Base-by-base conservation (phyloP, 257 asterid species). In the Coffea canephora region DNA sequence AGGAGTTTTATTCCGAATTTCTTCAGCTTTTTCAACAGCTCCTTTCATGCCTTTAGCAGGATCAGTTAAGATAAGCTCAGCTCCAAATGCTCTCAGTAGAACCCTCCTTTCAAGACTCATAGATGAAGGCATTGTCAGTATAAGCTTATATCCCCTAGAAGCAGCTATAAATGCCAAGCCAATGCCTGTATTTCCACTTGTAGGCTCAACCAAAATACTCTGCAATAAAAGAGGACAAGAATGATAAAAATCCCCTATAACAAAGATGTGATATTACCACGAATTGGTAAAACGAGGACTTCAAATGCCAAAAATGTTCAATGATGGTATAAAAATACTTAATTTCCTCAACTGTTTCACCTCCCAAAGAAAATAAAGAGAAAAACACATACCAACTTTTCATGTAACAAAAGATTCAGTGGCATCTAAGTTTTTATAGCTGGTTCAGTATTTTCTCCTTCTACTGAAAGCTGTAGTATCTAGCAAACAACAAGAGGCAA, bases 31-130 rank as follows among this genome's bases (percentile, higher is more conserved):
- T 69, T 88, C 89, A 86, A 96, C 91, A 80, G 99, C 97, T 79
- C 99, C 99, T 84, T 85, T 89, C 97, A 96, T 90, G 85, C 98
- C 99, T 88, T 91, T 92, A 72, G 98, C 91, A 48, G 98, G 92
- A 21, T 94, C 96, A 12, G 99, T 94, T 84, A 96, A 85, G 82
- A 96, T 85, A 83, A 96, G 90, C 74, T 96, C 98, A 78, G 99
- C 99, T 85, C 99, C 99, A 79, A 96, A 96, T 85, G 99, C 99
- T 87, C 89, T 96, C 85, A 96, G 82, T 86, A 96, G 94, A 78
- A 96, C 97, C 89, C 98, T 91, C 89, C 99, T 94, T 86, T 96
- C 99, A 77, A 94, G 95, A 92, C 98, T 96, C 98, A 96, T 96
- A 85, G 99, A 96, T 36, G 99, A 93, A n/a, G 99, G 99, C 99